phyloP scores from a whole-genome alignment of 2,329 filamentous ascomycete species.

The Sclerotinia glacialis region DNA sequence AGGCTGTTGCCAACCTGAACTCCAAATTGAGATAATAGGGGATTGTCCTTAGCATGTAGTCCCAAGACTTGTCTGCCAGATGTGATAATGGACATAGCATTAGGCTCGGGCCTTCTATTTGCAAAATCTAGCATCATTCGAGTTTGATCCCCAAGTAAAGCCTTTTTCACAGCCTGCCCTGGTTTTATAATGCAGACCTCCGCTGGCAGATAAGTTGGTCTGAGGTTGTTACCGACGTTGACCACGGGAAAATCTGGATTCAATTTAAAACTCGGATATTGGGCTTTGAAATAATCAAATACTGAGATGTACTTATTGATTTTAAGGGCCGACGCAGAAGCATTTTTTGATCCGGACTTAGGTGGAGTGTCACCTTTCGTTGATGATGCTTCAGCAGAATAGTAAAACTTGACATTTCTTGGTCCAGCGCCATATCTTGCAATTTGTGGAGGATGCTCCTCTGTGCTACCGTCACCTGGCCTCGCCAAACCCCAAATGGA shows the following conservation, averaged over 20 bases:
- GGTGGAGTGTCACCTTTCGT: slow-evolving; percentile 35
- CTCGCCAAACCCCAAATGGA: slow-evolving; percentile 48
- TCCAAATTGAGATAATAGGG: slow-evolving; percentile 53
- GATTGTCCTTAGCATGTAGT: slow-evolving; percentile 48
- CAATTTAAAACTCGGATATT: slow-evolving; percentile 51
- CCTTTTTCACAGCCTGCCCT: slow-evolving; percentile 61
- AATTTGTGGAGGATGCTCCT: slow-evolving; percentile 41
- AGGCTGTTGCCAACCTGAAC: slow-evolving; percentile 56
- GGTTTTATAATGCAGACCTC: slow-evolving; percentile 62
- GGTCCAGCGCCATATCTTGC: slow-evolving; percentile 46
- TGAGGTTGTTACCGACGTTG: slow-evolving; percentile 59
- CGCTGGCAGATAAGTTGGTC: slow-evolving; percentile 63
- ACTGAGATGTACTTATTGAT: slow-evolving; percentile 51
- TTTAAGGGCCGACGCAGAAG: slow-evolving; percentile 34
- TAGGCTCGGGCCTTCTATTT: slow-evolving; percentile 62
- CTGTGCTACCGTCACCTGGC: slow-evolving; percentile 40
- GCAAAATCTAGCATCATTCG: slow-evolving; percentile 70
- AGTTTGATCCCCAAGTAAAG: slow-evolving; percentile 60
- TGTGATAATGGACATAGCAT: slow-evolving; percentile 62
- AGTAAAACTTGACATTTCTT: slow-evolving; percentile 54
- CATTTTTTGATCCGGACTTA: slow-evolving; percentile 36
- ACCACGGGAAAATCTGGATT: slow-evolving; percentile 53
- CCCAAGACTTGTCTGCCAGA: slow-evolving; percentile 57
- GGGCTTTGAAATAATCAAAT: slow-evolving; percentile 53
- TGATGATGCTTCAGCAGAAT: slow-evolving; percentile 39